A percentile compares a stretch with the other conserved stretches of the same genome.
Conservation (phyloP, 495 filamentous ascomycete species). For the Trichoderma gamsii region DNA sequence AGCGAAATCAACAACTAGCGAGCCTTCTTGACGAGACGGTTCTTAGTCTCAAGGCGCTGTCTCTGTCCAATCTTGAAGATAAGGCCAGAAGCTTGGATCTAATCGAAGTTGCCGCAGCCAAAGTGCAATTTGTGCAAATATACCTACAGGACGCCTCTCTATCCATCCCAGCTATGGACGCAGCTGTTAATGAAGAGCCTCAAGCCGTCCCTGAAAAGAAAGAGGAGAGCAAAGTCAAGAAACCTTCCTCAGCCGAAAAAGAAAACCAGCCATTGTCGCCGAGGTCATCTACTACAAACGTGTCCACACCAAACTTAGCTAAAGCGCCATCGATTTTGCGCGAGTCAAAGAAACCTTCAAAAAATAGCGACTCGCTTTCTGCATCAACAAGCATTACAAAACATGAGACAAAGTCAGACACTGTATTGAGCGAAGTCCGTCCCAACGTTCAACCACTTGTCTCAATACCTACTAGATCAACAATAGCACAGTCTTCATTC, state of each 20-base stretch:
- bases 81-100: conserved; percentile 36
- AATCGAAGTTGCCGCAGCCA: conserved; percentile 61
- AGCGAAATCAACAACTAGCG: conserved; percentile 67
- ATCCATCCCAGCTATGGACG: neutral
- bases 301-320: neutral
- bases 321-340: neutral
- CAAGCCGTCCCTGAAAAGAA: neutral
- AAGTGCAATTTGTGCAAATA: conserved; percentile 70
- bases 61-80: conserved; percentile 32
- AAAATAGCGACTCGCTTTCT: conserved; percentile 17
- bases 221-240: neutral
- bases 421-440: neutral
- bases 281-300: too few relatives aligned
- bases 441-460: conserved; percentile 15
- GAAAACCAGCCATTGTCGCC: neutral
- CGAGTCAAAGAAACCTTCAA: neutral
- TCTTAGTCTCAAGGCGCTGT: conserved; percentile 54
- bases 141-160: conserved; percentile 64
- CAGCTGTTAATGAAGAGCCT: conserved; percentile 45
- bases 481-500: conserved; percentile 78
- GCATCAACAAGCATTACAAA: neutral
- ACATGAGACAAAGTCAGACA: neutral
- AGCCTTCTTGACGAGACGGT: conserved; percentile 66
- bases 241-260: neutral
- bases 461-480: conserved; percentile 54